These are phyloP conservation scores for Phalaenopsis hybrid DNA, from an alignment of 116 monocot genomes.

Conservation along the genomic window DNA sequence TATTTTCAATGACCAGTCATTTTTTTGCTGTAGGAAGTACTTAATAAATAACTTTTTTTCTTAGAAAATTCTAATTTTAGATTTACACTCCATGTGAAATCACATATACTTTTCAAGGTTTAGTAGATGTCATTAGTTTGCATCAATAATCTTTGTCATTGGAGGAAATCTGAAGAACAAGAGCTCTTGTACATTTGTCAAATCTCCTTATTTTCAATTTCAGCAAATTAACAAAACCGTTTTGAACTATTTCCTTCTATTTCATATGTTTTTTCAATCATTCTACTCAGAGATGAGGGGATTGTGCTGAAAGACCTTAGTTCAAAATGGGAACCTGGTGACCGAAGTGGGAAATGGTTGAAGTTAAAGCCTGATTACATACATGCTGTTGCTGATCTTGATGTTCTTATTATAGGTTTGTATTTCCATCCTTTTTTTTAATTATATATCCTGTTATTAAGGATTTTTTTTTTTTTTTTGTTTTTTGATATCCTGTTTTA, in stretches of 20 bases:
- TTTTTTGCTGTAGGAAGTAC: too few relatives aligned
- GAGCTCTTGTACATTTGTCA: too few relatives aligned
- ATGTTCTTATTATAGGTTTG: slow-evolving; percentile 94
- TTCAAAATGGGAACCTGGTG: slow-evolving; percentile 97
- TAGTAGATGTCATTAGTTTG: too few relatives aligned
- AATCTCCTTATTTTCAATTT: too few relatives aligned
- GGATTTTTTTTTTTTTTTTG: not conserved
- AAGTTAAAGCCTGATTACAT: slow-evolving; percentile 98
- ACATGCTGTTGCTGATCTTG: slow-evolving; percentile 89
- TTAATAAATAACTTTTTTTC: too few relatives aligned
- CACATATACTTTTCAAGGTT: too few relatives aligned
- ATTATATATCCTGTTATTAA: not conserved
- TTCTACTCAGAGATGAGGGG: slow-evolving; percentile 67
- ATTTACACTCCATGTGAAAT: too few relatives aligned
- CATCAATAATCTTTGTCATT: too few relatives aligned
- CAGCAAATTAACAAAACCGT: too few relatives aligned
- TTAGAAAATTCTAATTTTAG: too few relatives aligned
- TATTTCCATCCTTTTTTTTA: not conserved
- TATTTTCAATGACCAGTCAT: too few relatives aligned
- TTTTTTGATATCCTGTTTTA: slow-evolving; percentile 11
- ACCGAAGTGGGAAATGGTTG: slow-evolving; percentile 95
- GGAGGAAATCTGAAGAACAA: too few relatives aligned
- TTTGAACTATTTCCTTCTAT: not conserved
- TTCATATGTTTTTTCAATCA: not conserved
- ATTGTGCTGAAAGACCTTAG: slow-evolving; percentile 87